phyloP scores from a whole-genome alignment of 202 grass and related monocot genomes.

The Carex sylvatica region DNA sequence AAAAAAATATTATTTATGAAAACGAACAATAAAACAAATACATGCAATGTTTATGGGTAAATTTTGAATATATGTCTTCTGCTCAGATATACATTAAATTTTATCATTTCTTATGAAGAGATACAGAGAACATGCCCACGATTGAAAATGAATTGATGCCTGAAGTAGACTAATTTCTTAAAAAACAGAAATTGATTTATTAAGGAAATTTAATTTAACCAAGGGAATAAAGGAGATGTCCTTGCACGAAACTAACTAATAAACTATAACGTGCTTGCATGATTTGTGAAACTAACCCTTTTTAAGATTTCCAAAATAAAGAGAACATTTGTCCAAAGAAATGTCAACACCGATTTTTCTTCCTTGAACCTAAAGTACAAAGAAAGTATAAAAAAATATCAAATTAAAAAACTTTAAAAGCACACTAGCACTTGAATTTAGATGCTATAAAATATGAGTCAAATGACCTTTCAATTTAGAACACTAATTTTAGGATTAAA shows the following conservation, averaged over 20 bases:
- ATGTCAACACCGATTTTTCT: constrained; percentile 66
- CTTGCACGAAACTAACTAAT: background rate
- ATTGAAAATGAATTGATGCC: background rate
- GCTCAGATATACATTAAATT: background rate
- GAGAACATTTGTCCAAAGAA: constrained; percentile 74
- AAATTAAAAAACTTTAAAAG: background rate
- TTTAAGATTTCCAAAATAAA: constrained; percentile 89
- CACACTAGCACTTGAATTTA: background rate
- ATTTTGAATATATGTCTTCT: background rate
- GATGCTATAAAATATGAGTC: constrained; percentile 10
- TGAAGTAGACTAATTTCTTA: background rate
- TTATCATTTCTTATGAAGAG: background rate
- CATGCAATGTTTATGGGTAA: background rate
- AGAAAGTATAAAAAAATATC: background rate
- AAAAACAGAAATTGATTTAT: background rate
- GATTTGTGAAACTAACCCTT: constrained; percentile 49
- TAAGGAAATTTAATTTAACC: background rate
- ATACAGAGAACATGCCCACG: background rate
- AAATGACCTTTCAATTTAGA: constrained; percentile 22
- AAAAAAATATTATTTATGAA: background rate
- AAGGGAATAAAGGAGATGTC: background rate
- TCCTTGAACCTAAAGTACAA: constrained; percentile 57
- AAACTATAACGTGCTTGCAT: background rate
- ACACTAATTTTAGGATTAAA: background rate
- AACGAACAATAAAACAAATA: background rate